Base-by-base conservation (phyloP, 2,329 filamentous ascomycete species). In the Xylariaceae sp. region DNA sequence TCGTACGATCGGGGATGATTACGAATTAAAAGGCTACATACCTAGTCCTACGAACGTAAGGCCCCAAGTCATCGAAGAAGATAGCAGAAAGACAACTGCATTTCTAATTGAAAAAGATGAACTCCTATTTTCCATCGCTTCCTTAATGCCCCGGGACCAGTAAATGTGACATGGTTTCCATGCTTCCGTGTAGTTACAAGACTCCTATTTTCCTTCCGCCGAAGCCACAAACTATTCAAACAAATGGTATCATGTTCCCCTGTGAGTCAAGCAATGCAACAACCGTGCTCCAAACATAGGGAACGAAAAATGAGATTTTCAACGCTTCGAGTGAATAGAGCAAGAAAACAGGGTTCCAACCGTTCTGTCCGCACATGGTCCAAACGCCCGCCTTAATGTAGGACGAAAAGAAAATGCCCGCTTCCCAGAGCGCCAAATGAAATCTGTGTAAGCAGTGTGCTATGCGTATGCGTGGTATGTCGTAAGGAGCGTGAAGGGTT, bases 211-310 rank as follows among this genome's bases (percentile, higher is more conserved):
- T 15, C n/a, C 42, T n/a, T n/a, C 42, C 10, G 4, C 42, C 42
- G 8, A 10, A 44, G 10, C 6, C 42, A 44, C 11, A 13, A 15
- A 52, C 23, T 34, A 62, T 56, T 44, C 23, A 17, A 45, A 55
- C 60, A 62, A 57, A 53, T 64, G 62, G 62, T 64, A 64, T 64
- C 62, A 62, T 61, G 48, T 58, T 49, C 34, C 55, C 55, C 18
- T 54, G 47, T n/a, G 15, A 57, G 57, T 45, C 34, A 8, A 48
- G 42, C 50, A 53, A 45, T 34, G 48, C 57, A 15, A 53, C 17
- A 48, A 34, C 7, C 10, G 48, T 55, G 13, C 30, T 30, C 48
- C 11, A 45, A 52, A 17, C 48, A 2, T 39, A 18, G 11, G 51
- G 15, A 51, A 37, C 1, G 55, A 35, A 53, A 42, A 49, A 7